These are phyloP conservation scores for Phytophthora fragariae DNA, from an alignment of 352 stramenopile genomes.

Conservation along the genomic window DNA sequence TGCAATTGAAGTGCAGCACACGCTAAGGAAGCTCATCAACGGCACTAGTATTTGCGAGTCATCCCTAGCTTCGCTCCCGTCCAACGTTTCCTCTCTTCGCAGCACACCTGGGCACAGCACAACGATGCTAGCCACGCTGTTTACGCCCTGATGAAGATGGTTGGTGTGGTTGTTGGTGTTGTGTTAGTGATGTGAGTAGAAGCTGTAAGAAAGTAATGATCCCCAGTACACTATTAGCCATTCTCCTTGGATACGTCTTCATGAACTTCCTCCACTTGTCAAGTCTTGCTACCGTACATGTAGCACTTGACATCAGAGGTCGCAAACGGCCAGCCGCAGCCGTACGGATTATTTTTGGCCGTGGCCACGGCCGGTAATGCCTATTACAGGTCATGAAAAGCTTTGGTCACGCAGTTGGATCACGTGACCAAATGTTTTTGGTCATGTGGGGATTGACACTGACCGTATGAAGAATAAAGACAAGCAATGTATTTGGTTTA, in stretches of 20 bases:
- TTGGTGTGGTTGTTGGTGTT: conserved; percentile 8
- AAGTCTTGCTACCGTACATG: no score
- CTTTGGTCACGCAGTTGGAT: no score
- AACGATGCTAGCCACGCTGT: conserved; percentile 26
- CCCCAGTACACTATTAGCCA: conserved; percentile 26
- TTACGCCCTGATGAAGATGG: conserved; percentile 30
- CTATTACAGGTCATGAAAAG: no score
- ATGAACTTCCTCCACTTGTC: not conserved
- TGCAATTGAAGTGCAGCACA: conserved; percentile 49
- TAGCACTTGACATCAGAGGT: no score
- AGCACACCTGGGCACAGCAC: conserved; percentile 29
- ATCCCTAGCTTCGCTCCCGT: conserved; percentile 34
- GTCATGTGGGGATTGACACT: no score
- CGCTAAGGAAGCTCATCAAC: conserved; percentile 50
- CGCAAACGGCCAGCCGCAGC: no score
- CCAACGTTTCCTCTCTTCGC: conserved; percentile 38
- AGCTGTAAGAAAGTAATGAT: conserved; percentile 26
- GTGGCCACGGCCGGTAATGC: no score
- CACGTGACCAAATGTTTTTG: no score
- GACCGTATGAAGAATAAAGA: no score
- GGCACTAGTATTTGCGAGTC: conserved; percentile 36
- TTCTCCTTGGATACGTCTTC: not conserved
- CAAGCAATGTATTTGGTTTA: no score
- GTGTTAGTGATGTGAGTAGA: conserved; percentile 11
- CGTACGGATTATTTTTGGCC: no score